phyloP scores from a whole-genome alignment of 202 grass and related monocot genomes.

The Elaeis oleifera region DNA sequence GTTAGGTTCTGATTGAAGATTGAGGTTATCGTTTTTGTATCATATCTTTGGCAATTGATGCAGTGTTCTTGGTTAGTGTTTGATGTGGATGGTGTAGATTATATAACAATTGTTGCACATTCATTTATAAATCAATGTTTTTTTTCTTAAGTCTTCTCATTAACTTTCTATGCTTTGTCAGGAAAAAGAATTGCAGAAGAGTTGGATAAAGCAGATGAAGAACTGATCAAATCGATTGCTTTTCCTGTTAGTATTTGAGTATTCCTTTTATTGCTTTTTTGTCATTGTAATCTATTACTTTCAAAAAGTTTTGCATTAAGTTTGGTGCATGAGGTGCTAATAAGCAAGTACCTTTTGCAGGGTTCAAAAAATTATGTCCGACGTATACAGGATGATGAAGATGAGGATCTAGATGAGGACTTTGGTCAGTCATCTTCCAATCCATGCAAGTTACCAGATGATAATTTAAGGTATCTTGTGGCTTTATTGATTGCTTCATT shows the following conservation, averaged over 20 bases:
- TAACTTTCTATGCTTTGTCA: constrained; percentile 1
- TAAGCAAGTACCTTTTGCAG: constrained; percentile 23
- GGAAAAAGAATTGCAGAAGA: constrained; percentile 57
- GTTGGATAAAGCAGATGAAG: constrained; percentile 79
- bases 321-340: constrained; percentile 7
- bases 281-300: constrained; percentile 1
- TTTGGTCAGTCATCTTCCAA: constrained; percentile 14
- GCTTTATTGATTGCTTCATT: background rate
- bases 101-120: too few relatives aligned
- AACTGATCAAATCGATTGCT: constrained; percentile 67
- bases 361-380: constrained; percentile 78
- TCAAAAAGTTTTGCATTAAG: background rate
- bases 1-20: too few relatives aligned
- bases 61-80: too few relatives aligned
- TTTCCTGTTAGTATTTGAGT: constrained; percentile 46
- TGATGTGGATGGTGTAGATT: too few relatives aligned
- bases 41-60: too few relatives aligned
- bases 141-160: constrained; percentile 4
- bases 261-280: constrained; percentile 1
- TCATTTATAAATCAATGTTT: too few relatives aligned
- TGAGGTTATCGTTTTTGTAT: too few relatives aligned
- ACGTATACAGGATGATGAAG: constrained; percentile 49
- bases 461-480: constrained; percentile 17
- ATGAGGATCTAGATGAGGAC: constrained; percentile 39
- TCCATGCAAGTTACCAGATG: constrained; percentile 15